Evolutionary conservation across 352 stramenopile species (phyloP).

Genomic region (Pilasporangium apinafurcum): DNA sequence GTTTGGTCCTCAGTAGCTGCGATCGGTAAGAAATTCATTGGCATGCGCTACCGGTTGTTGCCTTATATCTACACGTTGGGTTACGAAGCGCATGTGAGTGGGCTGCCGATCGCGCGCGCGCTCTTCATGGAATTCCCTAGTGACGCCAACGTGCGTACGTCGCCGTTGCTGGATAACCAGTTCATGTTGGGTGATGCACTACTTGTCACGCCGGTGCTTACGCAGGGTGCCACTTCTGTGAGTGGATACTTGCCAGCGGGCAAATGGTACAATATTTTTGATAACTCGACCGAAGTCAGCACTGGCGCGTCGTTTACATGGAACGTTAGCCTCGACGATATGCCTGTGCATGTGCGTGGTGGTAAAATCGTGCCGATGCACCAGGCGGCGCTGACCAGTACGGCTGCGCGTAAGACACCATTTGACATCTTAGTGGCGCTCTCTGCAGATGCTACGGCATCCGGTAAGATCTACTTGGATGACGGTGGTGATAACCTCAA

Average conservation of each 20-base stretch:
- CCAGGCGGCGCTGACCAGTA: constrained; percentile 34
- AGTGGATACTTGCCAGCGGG: constrained; percentile 36
- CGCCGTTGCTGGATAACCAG: constrained; percentile 33
- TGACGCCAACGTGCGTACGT: constrained; percentile 20
- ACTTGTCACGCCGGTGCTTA: constrained; percentile 45
- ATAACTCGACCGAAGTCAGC: constrained; percentile 25
- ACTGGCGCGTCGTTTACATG: constrained; percentile 17
- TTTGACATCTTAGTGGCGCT: constrained; percentile 51
- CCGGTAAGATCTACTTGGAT: constrained; percentile 47
- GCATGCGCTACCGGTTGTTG: constrained; percentile 65
- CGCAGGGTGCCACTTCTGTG: constrained; percentile 30
- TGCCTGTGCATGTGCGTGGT: constrained; percentile 49
- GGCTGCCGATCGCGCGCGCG: constrained; percentile 39
- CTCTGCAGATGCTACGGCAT: constrained; percentile 7
- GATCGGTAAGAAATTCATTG: constrained; percentile 57
- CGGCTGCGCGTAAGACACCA: constrained; percentile 28
- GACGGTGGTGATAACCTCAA: constrained; percentile 40
- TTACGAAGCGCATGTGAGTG: constrained; percentile 37
- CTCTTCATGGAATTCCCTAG: constrained; percentile 63
- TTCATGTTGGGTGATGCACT: constrained; percentile 42
- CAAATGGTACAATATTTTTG: constrained; percentile 56
- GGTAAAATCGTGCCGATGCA: constrained; percentile 44
- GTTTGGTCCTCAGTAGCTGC: constrained; percentile 41
- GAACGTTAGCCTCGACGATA: constrained; percentile 40
- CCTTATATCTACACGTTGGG: constrained; percentile 79